Percentiles rank a stretch among this genome's conserved stretches.
phyloP scores from a whole-genome alignment of 352 stramenopile genomes.

The Hyphochytrium catenoides region DNA sequence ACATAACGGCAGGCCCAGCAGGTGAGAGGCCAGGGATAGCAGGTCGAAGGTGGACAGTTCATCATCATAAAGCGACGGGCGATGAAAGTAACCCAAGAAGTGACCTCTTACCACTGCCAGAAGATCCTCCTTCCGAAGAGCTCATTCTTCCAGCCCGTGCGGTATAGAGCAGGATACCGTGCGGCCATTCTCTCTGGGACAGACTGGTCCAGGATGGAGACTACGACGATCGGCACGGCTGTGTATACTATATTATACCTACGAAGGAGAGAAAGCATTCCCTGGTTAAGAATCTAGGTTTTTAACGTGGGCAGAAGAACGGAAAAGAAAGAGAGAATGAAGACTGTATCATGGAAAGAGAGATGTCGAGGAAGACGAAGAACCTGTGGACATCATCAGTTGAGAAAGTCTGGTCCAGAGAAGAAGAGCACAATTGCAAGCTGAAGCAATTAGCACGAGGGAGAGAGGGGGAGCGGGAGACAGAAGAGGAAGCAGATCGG shows the following conservation, averaged over 20 bases:
- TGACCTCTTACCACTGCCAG: conserved; percentile 42
- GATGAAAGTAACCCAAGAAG: conserved; percentile 17
- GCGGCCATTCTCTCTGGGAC: conserved; percentile 33
- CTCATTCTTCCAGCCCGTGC: conserved; percentile 38
- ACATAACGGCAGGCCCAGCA: too few relatives aligned
- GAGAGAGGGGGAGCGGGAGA: too few relatives aligned
- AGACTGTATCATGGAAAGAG: conserved; percentile 17
- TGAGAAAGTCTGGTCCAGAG: too few relatives aligned
- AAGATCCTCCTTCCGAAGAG: conserved; percentile 56
- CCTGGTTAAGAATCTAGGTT: too few relatives aligned
- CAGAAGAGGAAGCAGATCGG: too few relatives aligned
- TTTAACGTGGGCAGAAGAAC: too few relatives aligned
- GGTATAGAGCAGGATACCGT: conserved; percentile 48
- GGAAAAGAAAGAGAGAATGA: too few relatives aligned
- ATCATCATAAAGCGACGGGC: not conserved
- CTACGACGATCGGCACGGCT: conserved; percentile 63
- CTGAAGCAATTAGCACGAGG: too few relatives aligned
- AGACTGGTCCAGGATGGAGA: conserved; percentile 55
- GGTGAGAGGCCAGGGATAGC: too few relatives aligned
- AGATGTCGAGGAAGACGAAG: conserved; percentile 41
- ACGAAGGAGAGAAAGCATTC: conserved; percentile 5
- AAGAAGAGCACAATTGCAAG: conserved; percentile 37
- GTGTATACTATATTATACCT: conserved; percentile 91
- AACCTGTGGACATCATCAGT: conserved; percentile 16
- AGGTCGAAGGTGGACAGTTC: not conserved